Conservation (phyloP, 208 protist genomes). For the Leishmania aethiopica region DNA sequence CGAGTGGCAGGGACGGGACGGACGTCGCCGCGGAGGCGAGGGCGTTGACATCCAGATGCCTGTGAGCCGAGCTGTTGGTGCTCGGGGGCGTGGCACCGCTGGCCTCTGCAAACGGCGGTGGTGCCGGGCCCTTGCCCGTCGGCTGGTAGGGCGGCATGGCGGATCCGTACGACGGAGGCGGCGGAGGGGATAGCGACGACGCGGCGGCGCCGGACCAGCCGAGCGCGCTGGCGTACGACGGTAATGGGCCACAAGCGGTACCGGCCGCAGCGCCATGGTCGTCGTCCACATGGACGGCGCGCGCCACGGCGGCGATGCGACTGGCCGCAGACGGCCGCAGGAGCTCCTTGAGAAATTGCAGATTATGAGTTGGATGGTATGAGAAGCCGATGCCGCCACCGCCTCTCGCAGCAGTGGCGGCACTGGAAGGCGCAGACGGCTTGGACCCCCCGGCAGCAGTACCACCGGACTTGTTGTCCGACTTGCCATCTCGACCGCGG, state of each 20-base stretch:
- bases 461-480: neutral
- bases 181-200: constrained; percentile 4
- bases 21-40: neutral
- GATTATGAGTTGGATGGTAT: constrained; percentile 10
- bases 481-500: neutral
- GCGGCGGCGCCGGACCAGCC: neutral
- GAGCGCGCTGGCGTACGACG: neutral
- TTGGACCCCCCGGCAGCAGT: neutral
- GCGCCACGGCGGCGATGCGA: constrained; percentile 21
- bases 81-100: neutral
- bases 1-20: constrained; percentile 26
- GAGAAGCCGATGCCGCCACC: neutral
- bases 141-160: neutral
- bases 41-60: neutral
- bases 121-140: neutral
- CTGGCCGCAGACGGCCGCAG: constrained; percentile 23
- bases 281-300: constrained; percentile 7
- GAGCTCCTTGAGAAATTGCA: constrained; percentile 19
- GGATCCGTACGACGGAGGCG: constrained; percentile 12
- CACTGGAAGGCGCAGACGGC: neutral
- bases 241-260: neutral
- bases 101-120: neutral
- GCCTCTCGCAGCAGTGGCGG: neutral
- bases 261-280: neutral
- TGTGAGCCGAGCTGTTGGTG: neutral